Conservation (phyloP, 2,329 filamentous ascomycete species). For the Xylaria sp. region DNA sequence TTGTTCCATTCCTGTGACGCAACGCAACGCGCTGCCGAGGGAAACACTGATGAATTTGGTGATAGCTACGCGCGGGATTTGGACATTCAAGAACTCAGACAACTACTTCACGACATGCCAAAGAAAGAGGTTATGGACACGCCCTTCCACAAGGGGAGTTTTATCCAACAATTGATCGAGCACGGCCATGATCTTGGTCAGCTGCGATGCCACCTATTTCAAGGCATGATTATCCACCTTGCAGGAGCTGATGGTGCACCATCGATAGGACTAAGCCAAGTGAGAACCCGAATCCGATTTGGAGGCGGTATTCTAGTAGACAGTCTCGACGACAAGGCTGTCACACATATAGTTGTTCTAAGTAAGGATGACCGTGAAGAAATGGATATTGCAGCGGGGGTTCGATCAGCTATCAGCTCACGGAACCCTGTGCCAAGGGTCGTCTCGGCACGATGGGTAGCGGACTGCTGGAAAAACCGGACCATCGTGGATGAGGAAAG, state of each 20-base stretch:
- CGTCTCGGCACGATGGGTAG: slow-evolving; percentile 78
- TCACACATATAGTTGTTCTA: slow-evolving; percentile 81
- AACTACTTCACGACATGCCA: slow-evolving; percentile 62
- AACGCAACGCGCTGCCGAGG: slow-evolving; percentile 64
- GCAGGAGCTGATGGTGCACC: slow-evolving; percentile 47
- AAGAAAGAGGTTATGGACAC: slow-evolving; percentile 55
- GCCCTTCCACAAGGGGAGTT: slow-evolving; percentile 58
- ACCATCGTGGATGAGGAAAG: slow-evolving; percentile 84
- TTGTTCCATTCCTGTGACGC: slow-evolving; percentile 75
- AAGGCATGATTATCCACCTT: slow-evolving; percentile 58
- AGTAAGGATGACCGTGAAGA: slow-evolving; percentile 53
- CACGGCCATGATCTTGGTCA: slow-evolving; percentile 65
- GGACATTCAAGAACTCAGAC: slow-evolving; percentile 69
- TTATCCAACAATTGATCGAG: slow-evolving; percentile 66
- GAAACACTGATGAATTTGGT: slow-evolving; percentile 78
- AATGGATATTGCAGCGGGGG: slow-evolving; percentile 55
- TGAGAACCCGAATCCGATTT: slow-evolving; percentile 73
- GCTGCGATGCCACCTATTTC: slow-evolving; percentile 65
- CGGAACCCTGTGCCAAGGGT: slow-evolving; percentile 71
- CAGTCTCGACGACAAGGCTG: slow-evolving; percentile 59
- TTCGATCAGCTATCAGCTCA: slow-evolving; percentile 60
- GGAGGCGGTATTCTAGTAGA: slow-evolving; percentile 71
- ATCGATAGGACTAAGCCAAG: slow-evolving; percentile 54
- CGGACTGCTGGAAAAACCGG: slow-evolving; percentile 81
- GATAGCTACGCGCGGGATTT: slow-evolving; percentile 86